These are phyloP conservation scores for Stylosanthes scabra DNA, from an alignment of 331 rosid species.

Conservation along the genomic window DNA sequence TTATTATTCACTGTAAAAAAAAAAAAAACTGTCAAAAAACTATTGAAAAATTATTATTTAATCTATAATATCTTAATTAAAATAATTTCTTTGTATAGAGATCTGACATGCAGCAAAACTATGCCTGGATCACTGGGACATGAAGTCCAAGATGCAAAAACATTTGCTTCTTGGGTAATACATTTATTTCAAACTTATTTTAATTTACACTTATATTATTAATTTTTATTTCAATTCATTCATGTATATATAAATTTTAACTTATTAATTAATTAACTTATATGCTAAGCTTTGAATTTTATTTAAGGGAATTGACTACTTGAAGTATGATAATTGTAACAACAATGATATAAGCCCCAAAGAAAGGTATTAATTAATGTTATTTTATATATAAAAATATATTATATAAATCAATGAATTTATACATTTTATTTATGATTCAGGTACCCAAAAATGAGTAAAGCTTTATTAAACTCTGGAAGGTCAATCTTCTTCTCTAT, in stretches of 20 bases:
- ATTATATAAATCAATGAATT: too few relatives aligned
- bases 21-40: too few relatives aligned
- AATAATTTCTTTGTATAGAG: constrained; percentile 49
- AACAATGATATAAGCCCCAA: constrained; percentile 57
- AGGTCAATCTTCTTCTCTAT: constrained; percentile 75
- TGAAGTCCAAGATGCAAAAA: constrained; percentile 79
- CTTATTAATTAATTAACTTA: too few relatives aligned
- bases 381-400: neutral
- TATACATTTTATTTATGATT: constrained; percentile 17
- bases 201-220: neutral
- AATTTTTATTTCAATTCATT: too few relatives aligned
- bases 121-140: constrained; percentile 87
- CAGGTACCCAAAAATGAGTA: constrained; percentile 78
- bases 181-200: constrained; percentile 23
- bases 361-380: constrained; percentile 50
- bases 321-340: constrained; percentile 80
- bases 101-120: constrained; percentile 66
- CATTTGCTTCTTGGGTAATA: constrained; percentile 86
- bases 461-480: constrained; percentile 65
- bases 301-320: constrained; percentile 67
- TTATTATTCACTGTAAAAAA: too few relatives aligned
- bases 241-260: too few relatives aligned
- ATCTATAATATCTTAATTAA: neutral
- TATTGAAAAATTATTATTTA: neutral
- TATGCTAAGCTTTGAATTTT: neutral